Percentiles rank a stretch among this genome's conserved stretches.
phyloP scores from a whole-genome alignment of 2,329 filamentous ascomycete species.

The Huntiella decipiens region DNA sequence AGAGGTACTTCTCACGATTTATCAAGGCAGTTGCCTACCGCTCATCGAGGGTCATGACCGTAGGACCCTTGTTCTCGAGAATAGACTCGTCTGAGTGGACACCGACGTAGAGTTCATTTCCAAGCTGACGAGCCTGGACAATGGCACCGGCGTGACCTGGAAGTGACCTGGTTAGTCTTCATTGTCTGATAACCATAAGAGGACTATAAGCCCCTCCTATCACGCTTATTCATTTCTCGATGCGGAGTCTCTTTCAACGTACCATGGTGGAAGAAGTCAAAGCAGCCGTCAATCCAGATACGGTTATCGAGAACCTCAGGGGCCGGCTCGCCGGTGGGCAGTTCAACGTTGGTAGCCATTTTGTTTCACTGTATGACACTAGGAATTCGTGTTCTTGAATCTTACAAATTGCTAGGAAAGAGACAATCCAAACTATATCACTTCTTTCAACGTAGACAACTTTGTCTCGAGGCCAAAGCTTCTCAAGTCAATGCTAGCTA shows the following conservation, averaged over 20 bases:
- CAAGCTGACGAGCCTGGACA: constrained; percentile 83
- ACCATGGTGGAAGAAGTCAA: constrained; percentile 98
- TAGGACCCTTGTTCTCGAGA: constrained; percentile 89
- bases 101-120: constrained; percentile 73
- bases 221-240: neutral
- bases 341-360: constrained; percentile 9
- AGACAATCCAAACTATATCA: too few species aligned
- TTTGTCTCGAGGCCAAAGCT: too few species aligned
- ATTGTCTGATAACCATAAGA: neutral
- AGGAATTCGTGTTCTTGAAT: too few species aligned
- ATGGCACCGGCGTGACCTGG: constrained; percentile 88
- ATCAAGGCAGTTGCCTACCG: constrained; percentile 30
- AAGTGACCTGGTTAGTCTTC: neutral
- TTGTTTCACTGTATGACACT: neutral
- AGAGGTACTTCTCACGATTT: constrained; percentile 3
- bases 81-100: constrained; percentile 94
- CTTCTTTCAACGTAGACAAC: too few species aligned
- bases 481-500: too few species aligned
- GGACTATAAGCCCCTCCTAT: neutral
- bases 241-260: constrained; percentile 14
- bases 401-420: too few species aligned
- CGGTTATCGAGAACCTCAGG: constrained; percentile 45
- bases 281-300: constrained; percentile 97
- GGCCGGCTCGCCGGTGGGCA: constrained; percentile 28
- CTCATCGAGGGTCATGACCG: constrained; percentile 87